Base-by-base conservation (phyloP, 2,329 filamentous ascomycete genomes). In the Colletotrichum magnum region DNA sequence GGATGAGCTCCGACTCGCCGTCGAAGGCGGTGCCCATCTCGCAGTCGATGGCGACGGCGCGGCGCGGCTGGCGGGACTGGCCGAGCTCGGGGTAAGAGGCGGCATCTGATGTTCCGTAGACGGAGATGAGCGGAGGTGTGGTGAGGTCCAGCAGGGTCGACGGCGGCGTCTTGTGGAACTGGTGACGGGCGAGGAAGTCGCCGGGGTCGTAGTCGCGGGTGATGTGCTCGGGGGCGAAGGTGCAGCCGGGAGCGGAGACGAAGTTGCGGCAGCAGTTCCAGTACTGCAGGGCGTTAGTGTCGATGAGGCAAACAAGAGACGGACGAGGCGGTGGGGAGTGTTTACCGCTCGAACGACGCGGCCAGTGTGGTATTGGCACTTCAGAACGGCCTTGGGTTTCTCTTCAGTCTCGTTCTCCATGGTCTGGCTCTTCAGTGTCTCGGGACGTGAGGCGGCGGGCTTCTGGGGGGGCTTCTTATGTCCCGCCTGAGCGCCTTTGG, bases 1-100 rank as follows among this genome's bases (percentile, higher is more conserved):
- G 85, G 66, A 89, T 87, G 7, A 89, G 76, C 69, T 88, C 86
- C 0, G 77, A 75, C 10, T 88, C 85, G 6, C 83, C 81, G 5
- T 76, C 77, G 9, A 73, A 71, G 2, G 83, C 77, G 0, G 78
- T 81, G 16, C 87, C 86, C 85, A 89, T 88, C 71, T 89, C 87
- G 70, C 87, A 89, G 69, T 88, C 86, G 4, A 89, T 76, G 0
- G 82, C 85, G 3, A 89, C 81, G 2, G 74, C 78, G 28, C 16
- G 64, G 67, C 62, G 60, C 18, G 54, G 32, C 45, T 57, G 52
- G 47, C 68, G 43, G 4, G 41, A 26, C 18, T 4, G 18, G 18
- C 56, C 48, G 7, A 26, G 39, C 24, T 15, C 13, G 18, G 45
- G 21, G 60, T 47, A 21, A 2, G 18, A 10, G 15, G 16, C 7